Evolutionary conservation across 2,329 filamentous ascomycete genomes (phyloP), one percentile per base, ranked within the genome.

Genomic region (Rutstroemia sp.): DNA sequence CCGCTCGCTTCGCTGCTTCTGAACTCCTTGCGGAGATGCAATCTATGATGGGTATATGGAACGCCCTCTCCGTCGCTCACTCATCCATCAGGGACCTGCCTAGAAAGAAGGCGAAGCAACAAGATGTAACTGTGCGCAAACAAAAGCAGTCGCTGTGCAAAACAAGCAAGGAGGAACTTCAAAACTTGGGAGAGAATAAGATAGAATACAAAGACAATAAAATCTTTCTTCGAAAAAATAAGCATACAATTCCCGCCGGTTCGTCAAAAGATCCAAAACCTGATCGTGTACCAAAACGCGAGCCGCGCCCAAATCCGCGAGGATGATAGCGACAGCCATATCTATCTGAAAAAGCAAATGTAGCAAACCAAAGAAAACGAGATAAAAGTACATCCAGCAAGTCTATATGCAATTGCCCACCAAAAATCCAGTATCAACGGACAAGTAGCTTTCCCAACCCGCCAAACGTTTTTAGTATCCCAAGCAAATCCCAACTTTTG

Each of bases 231-330:
- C 47, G 37, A 34, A 34, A 34, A 37, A 25, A 51, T 46, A 51
- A 55, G 47, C 47, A 55, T 55, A 55, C 53, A 55, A 51, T 41
- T 55, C 39, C 53, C 46, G 44, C 53, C 53, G 48, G 53, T 55
- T 55, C 53, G 51, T 55, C 47, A 55, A 51, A 45, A 14, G 44
- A 51, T 51, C 47, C 39, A 51, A 51, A 55, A 44, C 47, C 38
- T 21, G 23, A 49, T 55, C 53, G 53, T 55, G 53, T 51, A 45
- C 53, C 50, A 51, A 55, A 50, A 45, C 47, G 48, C 53, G 17
- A 55, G 53, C 37, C 38, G 47, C 51, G 53, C 53, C 53, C 53
- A 55, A 37, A 37, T 55, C 53, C 53, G 53, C 47, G 53, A 55
- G 53, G 53, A 55, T 30, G 53, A 55, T 55, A 55, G 53, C 53